Evolutionary conservation across 805 yeast species (phyloP).

Genomic region (Saccharomycopsis synnaedendra): DNA sequence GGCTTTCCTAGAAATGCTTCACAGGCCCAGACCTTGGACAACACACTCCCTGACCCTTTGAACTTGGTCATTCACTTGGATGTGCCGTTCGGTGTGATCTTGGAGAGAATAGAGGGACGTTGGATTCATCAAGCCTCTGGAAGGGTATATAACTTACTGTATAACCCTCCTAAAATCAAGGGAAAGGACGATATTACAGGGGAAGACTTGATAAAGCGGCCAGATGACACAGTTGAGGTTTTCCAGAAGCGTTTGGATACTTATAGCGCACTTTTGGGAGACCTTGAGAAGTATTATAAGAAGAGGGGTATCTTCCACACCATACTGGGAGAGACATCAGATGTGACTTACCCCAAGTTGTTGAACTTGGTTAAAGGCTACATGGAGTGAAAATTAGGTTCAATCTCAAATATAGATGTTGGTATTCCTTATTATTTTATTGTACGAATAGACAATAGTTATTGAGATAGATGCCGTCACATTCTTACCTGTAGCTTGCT

Average conservation of each 20-base stretch:
- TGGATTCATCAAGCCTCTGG: conserved; percentile 84
- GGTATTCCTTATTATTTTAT: not conserved
- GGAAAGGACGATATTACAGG: conserved; percentile 86
- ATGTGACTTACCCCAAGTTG: conserved; percentile 70
- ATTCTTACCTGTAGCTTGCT: too few relatives aligned
- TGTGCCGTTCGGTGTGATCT: conserved; percentile 77
- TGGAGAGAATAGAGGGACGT: conserved; percentile 72
- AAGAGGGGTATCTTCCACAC: conserved; percentile 35
- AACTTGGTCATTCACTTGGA: conserved; percentile 78
- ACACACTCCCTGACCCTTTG: conserved; percentile 30
- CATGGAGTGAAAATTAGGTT: conserved; percentile 8
- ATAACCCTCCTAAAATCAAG: conserved; percentile 78
- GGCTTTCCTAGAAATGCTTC: conserved; percentile 80
- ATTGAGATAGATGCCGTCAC: too few relatives aligned
- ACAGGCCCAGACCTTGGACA: conserved; percentile 57
- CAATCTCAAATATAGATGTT: not conserved
- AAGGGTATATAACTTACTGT: conserved; percentile 72
- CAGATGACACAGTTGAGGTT: conserved; percentile 72
- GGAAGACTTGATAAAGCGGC: conserved; percentile 67
- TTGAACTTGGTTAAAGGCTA: conserved; percentile 26
- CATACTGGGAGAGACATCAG: conserved; percentile 73
- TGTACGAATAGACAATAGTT: too few relatives aligned
- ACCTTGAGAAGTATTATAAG: conserved; percentile 54
- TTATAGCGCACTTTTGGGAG: conserved; percentile 48
- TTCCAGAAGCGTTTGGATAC: conserved; percentile 55